phyloP scores from a whole-genome alignment of 2,329 filamentous ascomycete species.

The Stachybotrys chlorohalonatus region DNA sequence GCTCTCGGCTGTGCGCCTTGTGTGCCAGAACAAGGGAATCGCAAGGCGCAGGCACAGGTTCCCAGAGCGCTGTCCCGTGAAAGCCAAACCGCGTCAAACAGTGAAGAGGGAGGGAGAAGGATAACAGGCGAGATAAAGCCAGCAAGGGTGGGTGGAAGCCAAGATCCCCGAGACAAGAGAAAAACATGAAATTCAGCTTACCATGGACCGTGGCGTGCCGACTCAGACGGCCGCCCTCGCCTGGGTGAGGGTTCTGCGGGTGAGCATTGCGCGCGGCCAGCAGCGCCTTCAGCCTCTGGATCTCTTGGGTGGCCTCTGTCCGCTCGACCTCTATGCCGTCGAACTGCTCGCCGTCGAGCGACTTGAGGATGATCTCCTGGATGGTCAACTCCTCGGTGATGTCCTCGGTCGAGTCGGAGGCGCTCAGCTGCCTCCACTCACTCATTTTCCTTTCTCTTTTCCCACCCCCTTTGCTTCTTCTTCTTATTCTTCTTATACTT shows the following conservation, averaged over 20 bases:
- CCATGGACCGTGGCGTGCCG: neutral
- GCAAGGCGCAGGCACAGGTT: too few species aligned
- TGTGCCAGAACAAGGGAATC: too few species aligned
- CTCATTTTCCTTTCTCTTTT: neutral
- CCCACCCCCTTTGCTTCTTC: neutral
- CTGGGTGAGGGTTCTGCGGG: neutral
- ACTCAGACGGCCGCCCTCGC: neutral
- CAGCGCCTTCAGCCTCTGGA: constrained; percentile 21
- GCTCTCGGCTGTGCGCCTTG: too few species aligned
- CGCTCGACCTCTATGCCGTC: constrained; percentile 21
- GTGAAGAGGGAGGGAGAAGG: too few species aligned
- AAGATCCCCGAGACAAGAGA: neutral
- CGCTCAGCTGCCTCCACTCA: constrained; percentile 3
- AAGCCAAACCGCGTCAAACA: too few species aligned
- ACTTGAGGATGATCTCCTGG: constrained; percentile 32
- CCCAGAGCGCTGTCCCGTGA: too few species aligned
- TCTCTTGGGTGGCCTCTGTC: constrained; percentile 13
- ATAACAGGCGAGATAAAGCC: neutral
- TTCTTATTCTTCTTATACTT: constrained; percentile 4
- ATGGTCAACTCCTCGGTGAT: constrained; percentile 33
- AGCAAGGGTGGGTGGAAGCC: neutral
- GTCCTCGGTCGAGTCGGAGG: constrained; percentile 27
- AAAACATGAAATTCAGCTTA: neutral
- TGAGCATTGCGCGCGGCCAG: constrained; percentile 9
- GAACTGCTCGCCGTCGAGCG: constrained; percentile 20